Percentiles rank a stretch among this genome's conserved stretches.
Conservation (phyloP, 1,139 yeast species). For the Taphrina wiesneri region DNA sequence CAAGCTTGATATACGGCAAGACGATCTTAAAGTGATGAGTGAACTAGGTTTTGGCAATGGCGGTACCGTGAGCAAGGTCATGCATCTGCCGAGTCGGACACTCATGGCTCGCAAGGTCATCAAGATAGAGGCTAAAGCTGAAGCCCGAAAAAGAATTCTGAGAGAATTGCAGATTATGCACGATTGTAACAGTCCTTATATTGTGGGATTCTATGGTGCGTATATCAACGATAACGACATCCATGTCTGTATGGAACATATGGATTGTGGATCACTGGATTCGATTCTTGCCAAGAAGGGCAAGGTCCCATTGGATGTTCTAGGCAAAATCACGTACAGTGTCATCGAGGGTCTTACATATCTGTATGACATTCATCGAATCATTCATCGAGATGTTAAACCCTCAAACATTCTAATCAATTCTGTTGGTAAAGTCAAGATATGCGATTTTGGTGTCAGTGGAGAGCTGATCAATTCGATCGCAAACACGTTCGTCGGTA, state of each 20-base stretch:
- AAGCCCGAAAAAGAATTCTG: conserved; percentile 79
- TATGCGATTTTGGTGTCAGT: conserved; percentile 95
- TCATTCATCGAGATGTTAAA: conserved; percentile 94
- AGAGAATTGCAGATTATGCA: conserved; percentile 88
- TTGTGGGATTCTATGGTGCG: conserved; percentile 89
- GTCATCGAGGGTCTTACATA: conserved; percentile 74
- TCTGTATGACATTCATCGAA: conserved; percentile 83
- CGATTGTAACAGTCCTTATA: conserved; percentile 77
- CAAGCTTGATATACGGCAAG: conserved; percentile 57
- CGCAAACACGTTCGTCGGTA: conserved; percentile 95
- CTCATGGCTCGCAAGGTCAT: conserved; percentile 88
- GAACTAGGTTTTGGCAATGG: conserved; percentile 90
- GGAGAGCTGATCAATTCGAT: conserved; percentile 94
- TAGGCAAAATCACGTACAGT: conserved; percentile 72
- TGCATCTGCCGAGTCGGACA: conserved; percentile 83
- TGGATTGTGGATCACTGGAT: conserved; percentile 97
- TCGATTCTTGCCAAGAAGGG: conserved; percentile 62
- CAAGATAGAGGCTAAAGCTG: conserved; percentile 78
- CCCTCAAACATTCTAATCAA: conserved; percentile 88
- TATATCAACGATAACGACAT: conserved; percentile 71
- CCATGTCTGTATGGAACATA: conserved; percentile 96
- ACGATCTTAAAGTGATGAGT: conserved; percentile 71
- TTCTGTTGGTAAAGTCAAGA: conserved; percentile 77
- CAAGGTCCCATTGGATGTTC: conserved; percentile 63
- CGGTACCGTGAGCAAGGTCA: conserved; percentile 83